Evolutionary conservation across 73 alveolate species (phyloP).

Genomic region (Paramecium tetraurelia): DNA sequence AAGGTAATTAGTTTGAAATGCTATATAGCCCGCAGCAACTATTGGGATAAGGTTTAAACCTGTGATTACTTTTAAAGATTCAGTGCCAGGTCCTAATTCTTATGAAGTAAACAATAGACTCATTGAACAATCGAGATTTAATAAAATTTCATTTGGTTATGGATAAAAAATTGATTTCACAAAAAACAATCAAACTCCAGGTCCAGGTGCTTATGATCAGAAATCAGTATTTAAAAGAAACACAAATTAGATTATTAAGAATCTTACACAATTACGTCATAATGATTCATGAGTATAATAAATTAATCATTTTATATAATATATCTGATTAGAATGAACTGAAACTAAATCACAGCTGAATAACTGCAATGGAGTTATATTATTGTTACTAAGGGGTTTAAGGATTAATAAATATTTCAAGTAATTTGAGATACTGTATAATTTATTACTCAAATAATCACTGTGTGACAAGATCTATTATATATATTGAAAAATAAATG

Average conservation of each 20-base stretch:
- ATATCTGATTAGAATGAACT: too few species aligned
- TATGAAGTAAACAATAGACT: not conserved
- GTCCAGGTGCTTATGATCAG: conserved; percentile 27
- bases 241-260: not conserved
- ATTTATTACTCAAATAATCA: too few species aligned
- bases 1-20: not conserved
- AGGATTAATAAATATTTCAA: too few species aligned
- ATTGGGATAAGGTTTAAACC: not conserved
- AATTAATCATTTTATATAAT: too few species aligned
- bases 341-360: not conserved
- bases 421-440: too few species aligned
- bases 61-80: not conserved
- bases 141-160: conserved; percentile 15
- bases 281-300: not conserved
- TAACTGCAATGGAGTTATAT: not conserved
- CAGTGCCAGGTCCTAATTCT: conserved; percentile 42
- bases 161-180: not conserved
- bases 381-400: too few species aligned
- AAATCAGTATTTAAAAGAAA: not conserved
- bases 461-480: too few species aligned
- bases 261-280: not conserved
- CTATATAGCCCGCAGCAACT: not conserved
- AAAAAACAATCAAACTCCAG: conserved; percentile 18
- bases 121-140: not conserved
- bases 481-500: too few species aligned